phyloP scores from a whole-genome alignment of 2,329 filamentous ascomycete genomes.

The Aspergillus brunneoviolaceus region DNA sequence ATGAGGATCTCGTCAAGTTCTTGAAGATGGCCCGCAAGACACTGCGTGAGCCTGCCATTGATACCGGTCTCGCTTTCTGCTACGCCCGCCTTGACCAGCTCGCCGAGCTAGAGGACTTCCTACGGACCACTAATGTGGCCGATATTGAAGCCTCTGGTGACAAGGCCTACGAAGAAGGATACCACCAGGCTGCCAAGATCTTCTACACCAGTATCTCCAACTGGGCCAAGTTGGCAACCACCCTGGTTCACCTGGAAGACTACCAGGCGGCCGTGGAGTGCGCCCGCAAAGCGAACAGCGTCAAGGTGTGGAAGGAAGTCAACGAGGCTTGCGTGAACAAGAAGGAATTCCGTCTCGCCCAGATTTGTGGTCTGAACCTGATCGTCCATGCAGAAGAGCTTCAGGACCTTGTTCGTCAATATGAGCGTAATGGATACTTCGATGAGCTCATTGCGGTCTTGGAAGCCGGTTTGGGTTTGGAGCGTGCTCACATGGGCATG shows the following conservation, averaged over 20 bases:
- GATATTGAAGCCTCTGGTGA: constrained; percentile 96
- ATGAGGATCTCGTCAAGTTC: constrained; percentile 95
- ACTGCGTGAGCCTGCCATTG: constrained; percentile 85
- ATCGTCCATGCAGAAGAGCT: constrained; percentile 97
- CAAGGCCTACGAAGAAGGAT: constrained; percentile 93
- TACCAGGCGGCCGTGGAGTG: constrained; percentile 98
- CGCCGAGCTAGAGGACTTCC: constrained; percentile 91
- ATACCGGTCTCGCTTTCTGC: constrained; percentile 90
- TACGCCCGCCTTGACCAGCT: constrained; percentile 91
- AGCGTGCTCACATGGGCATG: constrained; percentile 93
- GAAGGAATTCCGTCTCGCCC: constrained; percentile 97
- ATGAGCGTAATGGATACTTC: constrained; percentile 96
- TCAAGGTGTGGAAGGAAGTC: constrained; percentile 99
- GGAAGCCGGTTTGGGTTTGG: constrained; percentile 90
- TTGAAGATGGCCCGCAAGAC: constrained; percentile 97
- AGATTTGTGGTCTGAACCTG: constrained; percentile 97
- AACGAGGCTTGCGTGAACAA: constrained; percentile 94
- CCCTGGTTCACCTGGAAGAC: constrained; percentile 91
- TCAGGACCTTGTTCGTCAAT: constrained; percentile 88
- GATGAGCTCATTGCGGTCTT: constrained; percentile 94
- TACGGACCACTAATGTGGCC: constrained; percentile 88
- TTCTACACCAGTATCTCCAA: constrained; percentile 98
- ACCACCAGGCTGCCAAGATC: constrained; percentile 96
- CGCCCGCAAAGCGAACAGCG: constrained; percentile 96
- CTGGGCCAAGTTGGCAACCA: constrained; percentile 98